These are phyloP conservation scores for Aspergillus fijiensis DNA, from an alignment of 2,329 filamentous ascomycete genomes.

Conservation along the genomic window DNA sequence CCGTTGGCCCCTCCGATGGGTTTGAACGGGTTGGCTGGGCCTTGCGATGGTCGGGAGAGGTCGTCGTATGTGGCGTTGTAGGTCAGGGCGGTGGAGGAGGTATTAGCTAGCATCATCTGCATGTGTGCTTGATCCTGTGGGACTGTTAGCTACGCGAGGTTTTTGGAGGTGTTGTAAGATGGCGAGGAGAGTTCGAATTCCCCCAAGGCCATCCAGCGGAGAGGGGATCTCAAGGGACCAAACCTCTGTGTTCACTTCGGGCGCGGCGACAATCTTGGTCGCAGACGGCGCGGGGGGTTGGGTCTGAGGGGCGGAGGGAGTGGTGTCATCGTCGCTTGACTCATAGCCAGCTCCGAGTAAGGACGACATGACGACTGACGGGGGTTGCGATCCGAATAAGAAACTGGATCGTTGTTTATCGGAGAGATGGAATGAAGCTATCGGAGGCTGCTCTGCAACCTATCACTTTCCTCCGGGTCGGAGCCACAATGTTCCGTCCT, in stretches of 20 bases:
- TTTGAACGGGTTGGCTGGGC: conserved; percentile 74
- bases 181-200: too few species aligned
- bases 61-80: conserved; percentile 68
- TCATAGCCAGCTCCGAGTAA: conserved; percentile 47
- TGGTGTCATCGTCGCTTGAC: conserved; percentile 50
- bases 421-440: background rate
- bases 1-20: conserved; percentile 53
- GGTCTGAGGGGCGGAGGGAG: conserved; percentile 17
- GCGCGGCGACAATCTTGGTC: conserved; percentile 48
- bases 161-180: too few species aligned
- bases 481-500: background rate
- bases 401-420: background rate
- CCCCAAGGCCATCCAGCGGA: background rate
- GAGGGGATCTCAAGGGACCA: conserved; percentile 39
- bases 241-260: conserved; percentile 58
- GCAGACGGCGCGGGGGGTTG: conserved; percentile 31
- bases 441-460: background rate
- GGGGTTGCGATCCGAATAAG: background rate
- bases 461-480: background rate
- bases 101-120: conserved; percentile 53
- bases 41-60: conserved; percentile 63
- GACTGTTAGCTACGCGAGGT: conserved; percentile 37
- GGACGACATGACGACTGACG: conserved; percentile 38
- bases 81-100: conserved; percentile 50
- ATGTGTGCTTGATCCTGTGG: conserved; percentile 51